These are phyloP conservation scores for Blastobotrys illinoisensis DNA, from an alignment of 1,139 yeast genomes.

Conservation along the genomic window DNA sequence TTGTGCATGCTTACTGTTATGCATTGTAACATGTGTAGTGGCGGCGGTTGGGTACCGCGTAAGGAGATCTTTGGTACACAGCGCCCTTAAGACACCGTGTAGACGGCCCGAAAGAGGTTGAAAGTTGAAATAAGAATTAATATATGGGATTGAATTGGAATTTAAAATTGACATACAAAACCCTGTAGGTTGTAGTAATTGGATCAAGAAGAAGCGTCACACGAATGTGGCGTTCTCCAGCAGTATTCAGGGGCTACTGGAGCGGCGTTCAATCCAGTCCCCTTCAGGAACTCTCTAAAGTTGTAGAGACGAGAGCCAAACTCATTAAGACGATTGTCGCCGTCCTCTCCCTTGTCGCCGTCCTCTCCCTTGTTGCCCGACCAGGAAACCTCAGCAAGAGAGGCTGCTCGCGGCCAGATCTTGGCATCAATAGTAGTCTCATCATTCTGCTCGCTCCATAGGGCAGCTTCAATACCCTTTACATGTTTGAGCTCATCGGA, in stretches of 20 bases:
- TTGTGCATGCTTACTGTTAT: neutral
- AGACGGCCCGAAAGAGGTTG: no score
- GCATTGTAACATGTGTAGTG: neutral
- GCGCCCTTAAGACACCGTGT: no score
- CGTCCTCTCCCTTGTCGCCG: conserved; percentile 37
- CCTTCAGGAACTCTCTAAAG: conserved; percentile 42
- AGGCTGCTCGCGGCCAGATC: neutral
- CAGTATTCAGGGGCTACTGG: conserved; percentile 43
- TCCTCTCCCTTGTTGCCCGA: conserved; percentile 38
- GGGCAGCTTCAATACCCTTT: conserved; percentile 42
- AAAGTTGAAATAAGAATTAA: no score
- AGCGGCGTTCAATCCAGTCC: conserved; percentile 37
- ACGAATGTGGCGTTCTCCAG: conserved; percentile 15
- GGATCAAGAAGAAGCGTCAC: neutral
- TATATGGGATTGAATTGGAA: no score
- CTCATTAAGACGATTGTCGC: conserved; percentile 32
- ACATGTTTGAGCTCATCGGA: conserved; percentile 34
- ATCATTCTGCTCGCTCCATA: conserved; percentile 46
- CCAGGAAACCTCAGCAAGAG: conserved; percentile 31
- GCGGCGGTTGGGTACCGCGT: neutral
- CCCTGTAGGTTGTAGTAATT: no score
- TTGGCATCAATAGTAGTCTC: conserved; percentile 25
- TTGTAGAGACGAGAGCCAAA: conserved; percentile 40
- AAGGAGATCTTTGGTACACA: no score
- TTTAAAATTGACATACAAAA: no score